Evolutionary conservation across 2,329 filamentous ascomycete genomes (phyloP).

Genomic region (Leptographium lundbergii): DNA sequence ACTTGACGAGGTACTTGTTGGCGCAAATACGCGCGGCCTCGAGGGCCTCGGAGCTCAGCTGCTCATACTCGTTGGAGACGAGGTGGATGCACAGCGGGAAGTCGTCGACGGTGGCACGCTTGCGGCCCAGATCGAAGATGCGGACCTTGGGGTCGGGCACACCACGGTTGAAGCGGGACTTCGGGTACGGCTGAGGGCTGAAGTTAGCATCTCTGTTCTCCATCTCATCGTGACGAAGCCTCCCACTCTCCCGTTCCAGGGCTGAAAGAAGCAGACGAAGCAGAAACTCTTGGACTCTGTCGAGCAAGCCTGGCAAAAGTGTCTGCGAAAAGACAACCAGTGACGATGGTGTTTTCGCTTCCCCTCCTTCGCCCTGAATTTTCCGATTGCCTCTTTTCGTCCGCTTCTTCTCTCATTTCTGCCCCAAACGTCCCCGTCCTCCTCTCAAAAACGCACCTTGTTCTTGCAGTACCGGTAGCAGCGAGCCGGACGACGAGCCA

Average conservation of each 20-base stretch:
- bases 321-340: too few species aligned
- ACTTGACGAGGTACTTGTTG: constrained; percentile 73
- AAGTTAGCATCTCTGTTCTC: neutral
- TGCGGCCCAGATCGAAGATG: constrained; percentile 98
- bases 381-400: neutral
- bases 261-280: neutral
- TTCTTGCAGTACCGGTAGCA: constrained; percentile 99
- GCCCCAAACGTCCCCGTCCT: neutral
- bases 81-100: constrained; percentile 99
- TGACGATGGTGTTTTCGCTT: too few species aligned
- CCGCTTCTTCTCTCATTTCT: neutral
- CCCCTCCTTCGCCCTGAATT: too few species aligned
- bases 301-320: too few species aligned
- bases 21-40: constrained; percentile 99
- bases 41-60: constrained; percentile 98
- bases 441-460: constrained; percentile 58
- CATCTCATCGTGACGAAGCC: too few species aligned
- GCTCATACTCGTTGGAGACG: constrained; percentile 99
- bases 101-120: constrained; percentile 97
- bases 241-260: too few species aligned
- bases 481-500: constrained; percentile 98
- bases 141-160: constrained; percentile 74
- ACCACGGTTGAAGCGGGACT: constrained; percentile 99
- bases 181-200: constrained; percentile 73
- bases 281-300: neutral